Conservation (phyloP, 2,329 filamentous ascomycete genomes). For the Moelleriella libera region DNA sequence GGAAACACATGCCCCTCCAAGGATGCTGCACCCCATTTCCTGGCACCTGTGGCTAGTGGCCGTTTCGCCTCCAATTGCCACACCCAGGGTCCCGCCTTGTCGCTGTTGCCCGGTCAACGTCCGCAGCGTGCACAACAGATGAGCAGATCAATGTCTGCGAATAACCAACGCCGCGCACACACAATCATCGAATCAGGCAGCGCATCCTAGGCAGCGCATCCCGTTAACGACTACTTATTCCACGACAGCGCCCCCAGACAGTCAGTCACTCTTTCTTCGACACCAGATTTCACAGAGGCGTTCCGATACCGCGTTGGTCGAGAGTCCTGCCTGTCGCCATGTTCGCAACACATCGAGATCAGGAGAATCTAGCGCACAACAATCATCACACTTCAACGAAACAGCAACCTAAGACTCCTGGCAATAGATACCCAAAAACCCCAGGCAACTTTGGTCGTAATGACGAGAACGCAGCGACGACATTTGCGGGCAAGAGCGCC, state of each 20-base stretch:
- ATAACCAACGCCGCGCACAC: not conserved
- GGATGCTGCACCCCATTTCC: constrained; percentile 1
- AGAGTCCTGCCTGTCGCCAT: constrained; percentile 26
- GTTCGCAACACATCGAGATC: constrained; percentile 67
- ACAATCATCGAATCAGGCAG: not conserved
- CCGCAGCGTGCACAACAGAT: not conserved
- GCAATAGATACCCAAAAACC: constrained; percentile 63
- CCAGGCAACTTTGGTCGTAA: constrained; percentile 65
- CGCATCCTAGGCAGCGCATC: no score
- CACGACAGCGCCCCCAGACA: no score
- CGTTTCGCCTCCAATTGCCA: constrained; percentile 1
- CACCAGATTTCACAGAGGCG: not conserved
- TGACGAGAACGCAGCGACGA: constrained; percentile 58
- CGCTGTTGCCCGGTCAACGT: constrained; percentile 16
- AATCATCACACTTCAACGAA: constrained; percentile 67
- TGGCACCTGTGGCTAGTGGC: constrained; percentile 15
- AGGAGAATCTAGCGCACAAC: constrained; percentile 73
- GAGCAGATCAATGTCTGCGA: not conserved
- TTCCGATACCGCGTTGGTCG: not conserved
- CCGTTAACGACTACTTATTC: no score
- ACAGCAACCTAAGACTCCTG: constrained; percentile 71
- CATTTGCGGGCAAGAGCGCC: constrained; percentile 23
- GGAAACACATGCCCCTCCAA: constrained; percentile 17
- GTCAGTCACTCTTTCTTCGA: not conserved
- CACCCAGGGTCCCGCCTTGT: not conserved